Conservation (phyloP, 495 filamentous ascomycete species). For the Penicillium macrosclerotiorum region DNA sequence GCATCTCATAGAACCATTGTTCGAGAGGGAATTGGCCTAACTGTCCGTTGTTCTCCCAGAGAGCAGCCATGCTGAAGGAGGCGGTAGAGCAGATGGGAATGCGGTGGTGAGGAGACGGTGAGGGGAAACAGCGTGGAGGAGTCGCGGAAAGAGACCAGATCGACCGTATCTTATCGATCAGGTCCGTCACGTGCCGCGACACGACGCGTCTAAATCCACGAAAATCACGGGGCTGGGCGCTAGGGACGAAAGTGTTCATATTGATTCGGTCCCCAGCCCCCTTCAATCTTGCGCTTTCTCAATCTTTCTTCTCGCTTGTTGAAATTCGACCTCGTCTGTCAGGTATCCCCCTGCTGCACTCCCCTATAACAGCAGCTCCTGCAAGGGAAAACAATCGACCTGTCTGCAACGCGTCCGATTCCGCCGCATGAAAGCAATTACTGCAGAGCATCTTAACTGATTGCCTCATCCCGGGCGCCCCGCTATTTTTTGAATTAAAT, state of each 20-base stretch:
- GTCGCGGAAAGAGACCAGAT: conserved; percentile 10
- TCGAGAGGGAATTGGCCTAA: conserved; percentile 78
- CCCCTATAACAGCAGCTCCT: background rate
- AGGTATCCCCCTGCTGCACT: background rate
- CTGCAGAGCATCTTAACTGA: conserved; percentile 1
- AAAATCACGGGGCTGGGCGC: conserved; percentile 13
- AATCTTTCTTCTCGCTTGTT: background rate
- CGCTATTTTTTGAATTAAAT: too few species aligned
- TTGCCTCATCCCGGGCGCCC: conserved; percentile 1
- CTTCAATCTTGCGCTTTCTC: conserved; percentile 2
- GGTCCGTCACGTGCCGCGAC: conserved; percentile 5
- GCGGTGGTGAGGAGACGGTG: background rate
- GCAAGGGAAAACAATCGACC: conserved; percentile 10
- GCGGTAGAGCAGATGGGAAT: background rate
- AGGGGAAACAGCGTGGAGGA: background rate
- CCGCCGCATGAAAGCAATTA: background rate
- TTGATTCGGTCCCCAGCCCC: conserved; percentile 12
- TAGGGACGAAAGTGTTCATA: conserved; percentile 20
- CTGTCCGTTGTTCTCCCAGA: conserved; percentile 52
- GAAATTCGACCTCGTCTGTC: too few species aligned
- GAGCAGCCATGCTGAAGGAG: conserved; percentile 35
- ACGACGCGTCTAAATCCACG: background rate
- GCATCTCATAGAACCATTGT: conserved; percentile 98
- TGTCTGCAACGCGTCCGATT: conserved; percentile 2
- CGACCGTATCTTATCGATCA: conserved; percentile 5